Evolutionary conservation across 768 basidiomycete genomes (phyloP).

Genomic region (Fomitopsis serialis): DNA sequence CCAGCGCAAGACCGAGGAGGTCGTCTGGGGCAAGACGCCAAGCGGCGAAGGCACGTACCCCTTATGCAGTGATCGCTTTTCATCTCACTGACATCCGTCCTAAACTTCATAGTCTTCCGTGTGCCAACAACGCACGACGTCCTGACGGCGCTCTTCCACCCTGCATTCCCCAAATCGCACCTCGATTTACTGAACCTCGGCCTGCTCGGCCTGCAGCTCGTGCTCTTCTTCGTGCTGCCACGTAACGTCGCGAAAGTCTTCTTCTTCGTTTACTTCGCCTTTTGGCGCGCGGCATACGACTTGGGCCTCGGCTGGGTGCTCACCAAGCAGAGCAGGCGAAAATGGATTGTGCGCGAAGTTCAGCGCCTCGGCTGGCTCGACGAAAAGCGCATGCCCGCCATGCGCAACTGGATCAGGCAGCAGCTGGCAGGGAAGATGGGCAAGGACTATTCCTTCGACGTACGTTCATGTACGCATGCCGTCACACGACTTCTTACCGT

Average conservation of each 20-base stretch:
- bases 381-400: constrained; percentile 47
- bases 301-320: constrained; percentile 91
- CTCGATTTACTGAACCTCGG: constrained; percentile 83
- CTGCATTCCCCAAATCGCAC: constrained; percentile 80
- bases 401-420: constrained; percentile 78
- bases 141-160: constrained; percentile 79
- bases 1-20: constrained; percentile 36
- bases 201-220: constrained; percentile 69
- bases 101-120: constrained; percentile 63
- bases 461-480: constrained; percentile 31
- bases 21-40: constrained; percentile 88
- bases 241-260: constrained; percentile 50
- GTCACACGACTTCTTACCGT: constrained; percentile 6
- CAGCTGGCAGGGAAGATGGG: constrained; percentile 94
- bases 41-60: constrained; percentile 61
- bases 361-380: constrained; percentile 89
- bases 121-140: constrained; percentile 93
- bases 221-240: constrained; percentile 67
- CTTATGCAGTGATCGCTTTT: not conserved
- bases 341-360: constrained; percentile 85
- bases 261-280: constrained; percentile 87
- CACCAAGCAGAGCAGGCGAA: constrained; percentile 92
- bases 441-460: constrained; percentile 88
- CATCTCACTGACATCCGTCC: not conserved
- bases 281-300: constrained; percentile 92